Evolutionary conservation across 306 rosid species (phyloP).

Genomic region (Nissolia schottii): DNA sequence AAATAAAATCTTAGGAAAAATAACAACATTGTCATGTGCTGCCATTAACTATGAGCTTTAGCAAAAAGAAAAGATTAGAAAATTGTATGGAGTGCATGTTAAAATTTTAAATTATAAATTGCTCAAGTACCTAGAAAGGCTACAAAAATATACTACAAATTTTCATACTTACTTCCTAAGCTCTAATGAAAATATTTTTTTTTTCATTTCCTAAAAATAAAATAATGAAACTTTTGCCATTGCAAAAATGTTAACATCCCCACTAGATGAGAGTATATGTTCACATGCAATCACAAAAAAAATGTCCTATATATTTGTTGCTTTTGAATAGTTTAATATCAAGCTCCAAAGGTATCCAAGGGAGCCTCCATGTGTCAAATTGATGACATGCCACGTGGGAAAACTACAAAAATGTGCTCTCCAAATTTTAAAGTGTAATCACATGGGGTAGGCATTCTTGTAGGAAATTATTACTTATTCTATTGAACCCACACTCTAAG

Average conservation of each 20-base stretch:
- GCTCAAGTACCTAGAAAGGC: not conserved
- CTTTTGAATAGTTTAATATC: not conserved
- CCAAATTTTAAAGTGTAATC: conserved; percentile 7
- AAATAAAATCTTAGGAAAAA: not conserved
- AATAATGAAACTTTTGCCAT: not conserved
- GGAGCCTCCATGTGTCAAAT: conserved; percentile 34
- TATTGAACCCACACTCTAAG: not conserved
- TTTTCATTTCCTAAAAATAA: not conserved
- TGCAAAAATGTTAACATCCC: not conserved
- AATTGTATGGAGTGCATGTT: not conserved
- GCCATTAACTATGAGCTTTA: not conserved
- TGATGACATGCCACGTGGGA: not conserved
- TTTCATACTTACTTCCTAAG: not conserved
- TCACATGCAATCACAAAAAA: not conserved
- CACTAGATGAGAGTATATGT: not conserved
- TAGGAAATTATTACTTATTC: not conserved
- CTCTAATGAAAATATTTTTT: not conserved
- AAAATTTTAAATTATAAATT: not conserved
- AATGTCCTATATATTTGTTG: not conserved
- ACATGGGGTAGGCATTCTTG: conserved; percentile 13
- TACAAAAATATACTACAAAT: not conserved
- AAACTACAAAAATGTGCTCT: not conserved
- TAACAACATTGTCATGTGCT: not conserved
- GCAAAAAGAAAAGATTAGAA: not conserved
- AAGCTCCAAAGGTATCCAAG: conserved; percentile 33